phyloP scores from a whole-genome alignment of 805 yeast genomes.

The Ogataea henricii region DNA sequence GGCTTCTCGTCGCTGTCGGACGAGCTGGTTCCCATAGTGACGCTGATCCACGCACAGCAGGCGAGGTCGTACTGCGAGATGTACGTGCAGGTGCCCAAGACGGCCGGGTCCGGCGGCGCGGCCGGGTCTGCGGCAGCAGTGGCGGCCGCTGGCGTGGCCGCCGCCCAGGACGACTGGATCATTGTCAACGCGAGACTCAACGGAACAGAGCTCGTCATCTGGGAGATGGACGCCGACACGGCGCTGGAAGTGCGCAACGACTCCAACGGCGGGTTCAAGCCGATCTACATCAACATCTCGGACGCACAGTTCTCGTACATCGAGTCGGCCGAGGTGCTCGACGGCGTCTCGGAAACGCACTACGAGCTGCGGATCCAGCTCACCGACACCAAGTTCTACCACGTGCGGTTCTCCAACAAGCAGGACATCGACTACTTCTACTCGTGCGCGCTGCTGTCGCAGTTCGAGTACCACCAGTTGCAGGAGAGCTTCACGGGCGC shows the following conservation, averaged over 20 bases:
- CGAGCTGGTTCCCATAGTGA: conserved; percentile 71
- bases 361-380: conserved; percentile 26
- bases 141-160: too few species aligned
- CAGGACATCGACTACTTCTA: conserved; percentile 36
- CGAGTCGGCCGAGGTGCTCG: background rate
- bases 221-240: conserved; percentile 41
- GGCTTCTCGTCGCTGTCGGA: conserved; percentile 44
- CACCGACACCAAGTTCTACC: conserved; percentile 27
- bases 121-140: conserved; percentile 10
- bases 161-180: too few species aligned
- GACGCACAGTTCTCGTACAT: conserved; percentile 40
- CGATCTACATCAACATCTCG: conserved; percentile 53
- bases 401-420: conserved; percentile 27
- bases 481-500: conserved; percentile 70
- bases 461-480: conserved; percentile 56
- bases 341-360: conserved; percentile 6
- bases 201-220: conserved; percentile 57
- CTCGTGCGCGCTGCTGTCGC: conserved; percentile 53
- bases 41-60: conserved; percentile 69
- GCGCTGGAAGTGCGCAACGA: conserved; percentile 30
- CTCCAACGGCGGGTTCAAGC: conserved; percentile 43
- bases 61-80: conserved; percentile 58
- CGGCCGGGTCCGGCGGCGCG: too few species aligned
- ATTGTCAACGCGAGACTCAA: conserved; percentile 35
- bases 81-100: conserved; percentile 28